A percentile compares a stretch with the other conserved stretches of the same genome.
phyloP scores from a whole-genome alignment of 768 basidiomycete genomes.

The Pulveroboletus ravenelii region DNA sequence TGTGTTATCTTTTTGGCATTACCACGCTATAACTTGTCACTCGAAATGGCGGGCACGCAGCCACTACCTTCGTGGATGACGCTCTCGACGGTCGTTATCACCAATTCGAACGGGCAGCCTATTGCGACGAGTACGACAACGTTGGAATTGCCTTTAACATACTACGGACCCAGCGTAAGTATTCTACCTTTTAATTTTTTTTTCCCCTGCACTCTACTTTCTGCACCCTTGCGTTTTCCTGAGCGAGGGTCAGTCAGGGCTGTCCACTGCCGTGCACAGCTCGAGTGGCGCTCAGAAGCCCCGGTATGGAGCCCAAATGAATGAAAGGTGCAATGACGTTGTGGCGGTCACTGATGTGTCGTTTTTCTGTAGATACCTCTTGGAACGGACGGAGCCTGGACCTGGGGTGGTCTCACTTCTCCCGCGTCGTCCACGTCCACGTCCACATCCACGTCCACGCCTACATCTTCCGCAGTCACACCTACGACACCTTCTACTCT shows the following conservation, averaged over 20 bases:
- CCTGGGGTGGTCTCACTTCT: slow-evolving; percentile 68
- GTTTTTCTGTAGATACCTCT: slow-evolving; percentile 59
- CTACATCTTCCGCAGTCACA: slow-evolving; percentile 23
- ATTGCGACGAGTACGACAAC: slow-evolving; percentile 56
- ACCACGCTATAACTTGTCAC: slow-evolving; percentile 5
- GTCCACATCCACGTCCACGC: slow-evolving; percentile 24
- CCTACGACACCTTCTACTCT: slow-evolving; percentile 29
- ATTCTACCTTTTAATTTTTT: not conserved
- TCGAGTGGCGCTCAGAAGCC: not conserved
- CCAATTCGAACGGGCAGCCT: slow-evolving; percentile 48
- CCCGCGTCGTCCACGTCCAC: slow-evolving; percentile 42
- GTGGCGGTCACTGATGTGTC: slow-evolving; percentile 10
- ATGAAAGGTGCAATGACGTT: slow-evolving; percentile 7
- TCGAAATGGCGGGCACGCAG: slow-evolving; percentile 46
- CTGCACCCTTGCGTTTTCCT: not conserved
- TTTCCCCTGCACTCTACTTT: not conserved
- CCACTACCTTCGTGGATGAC: slow-evolving; percentile 72
- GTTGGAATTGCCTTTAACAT: slow-evolving; percentile 67
- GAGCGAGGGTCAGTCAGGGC: not conserved
- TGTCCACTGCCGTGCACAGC: not conserved
- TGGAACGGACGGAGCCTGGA: slow-evolving; percentile 55
- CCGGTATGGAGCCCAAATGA: not conserved
- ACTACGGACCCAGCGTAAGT: slow-evolving; percentile 80
- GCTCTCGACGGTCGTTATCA: slow-evolving; percentile 45
- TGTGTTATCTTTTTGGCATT: not conserved